Conservation (phyloP, 2,329 filamentous ascomycete genomes). For the Fusarium coicis region DNA sequence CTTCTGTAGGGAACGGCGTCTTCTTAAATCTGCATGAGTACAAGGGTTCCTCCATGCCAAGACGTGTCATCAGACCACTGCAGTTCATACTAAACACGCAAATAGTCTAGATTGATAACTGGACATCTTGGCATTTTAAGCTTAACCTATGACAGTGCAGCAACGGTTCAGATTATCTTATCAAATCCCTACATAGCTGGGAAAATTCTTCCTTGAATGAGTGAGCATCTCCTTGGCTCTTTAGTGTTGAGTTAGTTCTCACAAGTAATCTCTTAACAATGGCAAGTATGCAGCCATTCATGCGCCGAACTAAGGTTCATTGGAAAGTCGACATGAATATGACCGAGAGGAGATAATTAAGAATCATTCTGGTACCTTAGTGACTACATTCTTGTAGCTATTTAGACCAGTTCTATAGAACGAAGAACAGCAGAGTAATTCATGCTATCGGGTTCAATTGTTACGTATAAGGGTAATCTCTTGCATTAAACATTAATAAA, state of each 20-base stretch:
- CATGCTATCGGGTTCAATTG: background rate
- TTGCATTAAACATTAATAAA: too few species aligned
- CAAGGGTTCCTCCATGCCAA: background rate
- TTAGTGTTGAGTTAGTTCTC: background rate
- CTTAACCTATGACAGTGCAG: background rate
- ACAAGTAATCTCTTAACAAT: too few species aligned
- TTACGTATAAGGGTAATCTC: too few species aligned
- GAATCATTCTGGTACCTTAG: background rate
- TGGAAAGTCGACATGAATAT: too few species aligned
- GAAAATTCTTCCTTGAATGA: too few species aligned
- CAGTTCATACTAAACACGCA: background rate
- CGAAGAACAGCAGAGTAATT: background rate
- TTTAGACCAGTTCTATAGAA: background rate
- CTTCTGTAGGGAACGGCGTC: rapidly evolving
- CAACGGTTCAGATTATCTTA: background rate
- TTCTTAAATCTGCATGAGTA: background rate
- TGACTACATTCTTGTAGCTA: background rate
- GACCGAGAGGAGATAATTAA: background rate
- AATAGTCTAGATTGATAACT: background rate
- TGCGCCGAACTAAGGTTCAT: rapidly evolving
- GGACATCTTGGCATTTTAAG: background rate
- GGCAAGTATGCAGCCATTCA: too few species aligned
- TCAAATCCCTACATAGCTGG: background rate
- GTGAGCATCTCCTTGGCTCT: background rate
- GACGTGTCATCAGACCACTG: background rate